Evolutionary conservation across 768 basidiomycete genomes (phyloP).

Genomic region (Hydnomerulius pinastri): DNA sequence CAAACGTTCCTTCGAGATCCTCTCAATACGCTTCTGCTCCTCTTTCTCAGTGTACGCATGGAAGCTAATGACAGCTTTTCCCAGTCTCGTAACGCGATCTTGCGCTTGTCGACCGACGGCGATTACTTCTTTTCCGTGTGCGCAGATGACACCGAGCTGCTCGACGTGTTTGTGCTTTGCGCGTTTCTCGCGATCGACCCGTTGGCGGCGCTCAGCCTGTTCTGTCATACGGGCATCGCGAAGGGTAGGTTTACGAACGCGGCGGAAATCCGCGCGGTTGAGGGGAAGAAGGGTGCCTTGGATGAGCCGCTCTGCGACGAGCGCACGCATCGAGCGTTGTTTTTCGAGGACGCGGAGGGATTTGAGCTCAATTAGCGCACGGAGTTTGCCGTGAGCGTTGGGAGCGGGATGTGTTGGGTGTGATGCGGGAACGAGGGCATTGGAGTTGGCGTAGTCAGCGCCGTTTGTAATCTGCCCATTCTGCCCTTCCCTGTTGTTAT

Average conservation of each 20-base stretch:
- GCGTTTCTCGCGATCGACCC: conserved; percentile 87
- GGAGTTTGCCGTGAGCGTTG: conserved; percentile 79
- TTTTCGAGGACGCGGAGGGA: conserved; percentile 86
- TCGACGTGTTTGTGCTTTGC: conserved; percentile 97
- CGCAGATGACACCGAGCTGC: conserved; percentile 83
- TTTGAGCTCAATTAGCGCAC: conserved; percentile 92
- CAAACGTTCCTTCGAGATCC: conserved; percentile 95
- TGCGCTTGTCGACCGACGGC: conserved; percentile 68
- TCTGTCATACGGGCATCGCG: conserved; percentile 91
- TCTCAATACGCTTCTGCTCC: conserved; percentile 95
- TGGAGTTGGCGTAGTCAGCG: conserved; percentile 30
- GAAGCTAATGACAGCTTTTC: conserved; percentile 78
- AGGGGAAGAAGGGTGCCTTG: conserved; percentile 88
- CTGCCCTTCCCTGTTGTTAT: not conserved
- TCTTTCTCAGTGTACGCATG: conserved; percentile 94
- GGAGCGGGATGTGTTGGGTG: conserved; percentile 54
- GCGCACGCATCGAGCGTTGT: conserved; percentile 83
- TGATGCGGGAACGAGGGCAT: not conserved
- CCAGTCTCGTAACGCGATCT: conserved; percentile 59
- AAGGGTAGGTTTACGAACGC: conserved; percentile 80
- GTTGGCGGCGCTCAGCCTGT: conserved; percentile 86
- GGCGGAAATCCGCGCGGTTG: conserved; percentile 90
- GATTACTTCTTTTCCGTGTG: conserved; percentile 77
- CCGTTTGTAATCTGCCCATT: conserved; percentile 33
- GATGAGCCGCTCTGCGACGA: conserved; percentile 83